A percentile compares a stretch with the other conserved stretches of the same genome.
Evolutionary conservation across 1,139 yeast species (phyloP).

Genomic region (Yamadazyma mexicana): DNA sequence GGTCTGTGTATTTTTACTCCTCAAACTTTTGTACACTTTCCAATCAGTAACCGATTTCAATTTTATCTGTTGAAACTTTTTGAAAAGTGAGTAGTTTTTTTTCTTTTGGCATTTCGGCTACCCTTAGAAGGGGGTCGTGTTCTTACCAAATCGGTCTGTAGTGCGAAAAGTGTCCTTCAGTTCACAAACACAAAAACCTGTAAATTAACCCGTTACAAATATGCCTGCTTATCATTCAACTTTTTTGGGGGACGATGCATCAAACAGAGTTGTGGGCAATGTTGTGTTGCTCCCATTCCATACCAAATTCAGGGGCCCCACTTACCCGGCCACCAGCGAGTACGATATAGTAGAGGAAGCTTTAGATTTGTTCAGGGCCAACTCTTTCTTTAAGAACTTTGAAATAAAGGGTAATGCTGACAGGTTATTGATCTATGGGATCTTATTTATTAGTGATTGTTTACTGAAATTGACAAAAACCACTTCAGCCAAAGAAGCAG

Average conservation of each 20-base stretch:
- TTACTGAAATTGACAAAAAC: constrained; percentile 57
- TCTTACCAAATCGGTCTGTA: neutral
- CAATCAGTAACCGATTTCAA: too few relatives aligned
- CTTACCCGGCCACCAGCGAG: constrained; percentile 77
- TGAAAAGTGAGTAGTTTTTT: neutral
- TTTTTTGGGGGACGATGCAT: constrained; percentile 61
- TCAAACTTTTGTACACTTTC: too few relatives aligned
- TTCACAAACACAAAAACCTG: neutral
- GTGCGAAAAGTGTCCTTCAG: too few relatives aligned
- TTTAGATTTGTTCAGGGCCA: constrained; percentile 89
- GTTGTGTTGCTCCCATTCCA: constrained; percentile 79
- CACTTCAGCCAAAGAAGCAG: constrained; percentile 61
- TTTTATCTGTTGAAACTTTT: too few relatives aligned
- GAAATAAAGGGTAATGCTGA: constrained; percentile 97
- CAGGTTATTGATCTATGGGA: constrained; percentile 94
- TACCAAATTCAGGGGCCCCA: constrained; percentile 87
- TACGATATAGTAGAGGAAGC: constrained; percentile 92
- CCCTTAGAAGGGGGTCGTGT: neutral
- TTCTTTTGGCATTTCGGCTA: neutral
- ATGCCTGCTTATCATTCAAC: constrained; percentile 92
- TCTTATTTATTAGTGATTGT: constrained; percentile 84
- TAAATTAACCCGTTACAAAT: too few relatives aligned
- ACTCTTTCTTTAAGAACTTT: constrained; percentile 93
- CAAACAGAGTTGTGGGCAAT: constrained; percentile 56
- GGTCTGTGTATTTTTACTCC: too few relatives aligned